Base-by-base conservation (phyloP, 2,329 filamentous ascomycete genomes). In the Paraphoma chrysanthemicola region DNA sequence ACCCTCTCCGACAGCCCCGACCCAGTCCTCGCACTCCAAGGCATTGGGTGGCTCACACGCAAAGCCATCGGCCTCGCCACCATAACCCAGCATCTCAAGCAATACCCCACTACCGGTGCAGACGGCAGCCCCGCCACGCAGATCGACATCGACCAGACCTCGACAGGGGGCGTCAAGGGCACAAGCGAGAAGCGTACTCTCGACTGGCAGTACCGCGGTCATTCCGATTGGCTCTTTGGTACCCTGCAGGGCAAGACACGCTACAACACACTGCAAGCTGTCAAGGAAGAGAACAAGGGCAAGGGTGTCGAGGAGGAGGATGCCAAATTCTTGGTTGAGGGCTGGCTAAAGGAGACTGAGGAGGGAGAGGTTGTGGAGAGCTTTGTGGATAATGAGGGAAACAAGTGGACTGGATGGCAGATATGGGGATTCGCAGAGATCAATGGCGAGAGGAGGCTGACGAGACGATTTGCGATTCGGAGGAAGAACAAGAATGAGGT, bases 221-320 rank as follows among this genome's bases (percentile, higher is more conserved):
- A 93, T 80, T 80, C 79, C 23, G 92, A 97, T 81, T 88, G 88
- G 82, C 85, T 96, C 64, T 97, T 96, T 74, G 93, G 93, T 56
- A 80, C 78, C 53, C 84, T 95, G 60, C 80, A 81, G 49, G 91
- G 90, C 54, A 82, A 82, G 57, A 86, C 83, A 43, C 77, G 80
- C 44, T 87, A 83, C 72, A 67, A 54, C n/a, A 74, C 78, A 36
- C 62, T 78, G 9, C 53, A 61, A 10, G 60, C 65, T 12, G 28
- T 74, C 14, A 14, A 60, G 6, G 64, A 67, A 30, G 69, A 70
- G 51, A 59, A 49, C 3, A 64, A 62, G 51, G 66, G 62, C 29
- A 64, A 68, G 47, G 64, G 56, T 14, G 57, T 52, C 4, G 48
- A 43, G 6, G 59, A 70, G 38, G 67, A 67, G 28, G 71, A 72